Conservation (phyloP, 306 rosid genomes). For the Oemleria cerasiformis region DNA sequence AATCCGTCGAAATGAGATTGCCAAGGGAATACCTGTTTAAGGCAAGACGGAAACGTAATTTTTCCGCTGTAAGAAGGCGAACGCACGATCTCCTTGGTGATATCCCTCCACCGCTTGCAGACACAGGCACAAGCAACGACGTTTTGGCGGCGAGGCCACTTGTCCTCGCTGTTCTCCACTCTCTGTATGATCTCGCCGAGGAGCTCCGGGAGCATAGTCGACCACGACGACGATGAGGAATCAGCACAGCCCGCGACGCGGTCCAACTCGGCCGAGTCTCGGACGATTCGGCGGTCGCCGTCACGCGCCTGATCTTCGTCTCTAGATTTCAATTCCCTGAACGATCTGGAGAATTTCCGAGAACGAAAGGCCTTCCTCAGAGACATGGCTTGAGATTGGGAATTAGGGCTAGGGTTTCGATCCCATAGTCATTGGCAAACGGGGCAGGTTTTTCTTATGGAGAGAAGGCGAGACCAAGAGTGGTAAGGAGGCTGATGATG, state of each 20-base stretch:
- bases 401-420: constrained; percentile 23
- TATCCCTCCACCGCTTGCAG: constrained; percentile 91
- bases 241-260: constrained; percentile 12
- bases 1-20: neutral
- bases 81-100: constrained; percentile 61
- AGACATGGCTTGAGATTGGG: constrained; percentile 43
- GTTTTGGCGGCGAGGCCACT: constrained; percentile 79
- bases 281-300: constrained; percentile 1
- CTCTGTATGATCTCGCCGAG: constrained; percentile 74
- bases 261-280: constrained; percentile 17
- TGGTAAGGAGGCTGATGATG: constrained; percentile 9
- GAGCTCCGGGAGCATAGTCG: constrained; percentile 81
- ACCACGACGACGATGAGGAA: constrained; percentile 50
- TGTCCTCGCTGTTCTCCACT: constrained; percentile 66
- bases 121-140: constrained; percentile 90
- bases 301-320: constrained; percentile 17
- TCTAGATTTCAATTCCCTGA: constrained; percentile 33
- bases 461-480: neutral
- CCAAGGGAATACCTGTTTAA: constrained; percentile 63
- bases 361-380: constrained; percentile 60
- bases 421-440: constrained; percentile 18
- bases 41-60: constrained; percentile 95
- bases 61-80: constrained; percentile 48
- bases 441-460: neutral
- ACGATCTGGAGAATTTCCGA: constrained; percentile 70